Evolutionary conservation across 2,329 filamentous ascomycete genomes (phyloP), one percentile per base, ranked within the genome.

Genomic region (Fusarium lateritium): DNA sequence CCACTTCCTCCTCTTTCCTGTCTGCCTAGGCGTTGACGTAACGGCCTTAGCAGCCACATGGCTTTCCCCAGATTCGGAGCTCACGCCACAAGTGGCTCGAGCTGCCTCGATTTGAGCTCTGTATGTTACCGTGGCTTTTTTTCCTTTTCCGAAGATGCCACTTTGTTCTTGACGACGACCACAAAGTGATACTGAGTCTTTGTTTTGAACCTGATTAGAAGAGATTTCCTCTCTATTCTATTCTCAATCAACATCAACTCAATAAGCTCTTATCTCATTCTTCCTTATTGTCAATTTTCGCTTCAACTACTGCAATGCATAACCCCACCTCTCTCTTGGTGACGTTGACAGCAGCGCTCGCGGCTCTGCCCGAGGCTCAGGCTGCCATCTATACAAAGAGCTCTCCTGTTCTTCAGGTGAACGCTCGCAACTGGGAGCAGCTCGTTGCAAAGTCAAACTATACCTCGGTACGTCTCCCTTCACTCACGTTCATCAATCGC

Each of bases 391-490:
- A 99, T 83, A 83, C 89, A 63, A 97, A 95, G 83, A 92, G 86
- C 78, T 98, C 94, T 3, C 90, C 93, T 14, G 96, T 99, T 43
- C 79, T 98, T 43, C 93, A 97, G 79, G 83, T 98, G 69, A 90
- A 92, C 74, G 86, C 86, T 59, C 92, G 91, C 80, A 92, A 86
- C 75, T 98, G 97, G 80, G 90, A 95, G 77, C 88, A 86, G 67
- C 83, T 97, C 70, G 94, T 99, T 79, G 89, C 92, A 46, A 90
- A 93, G 77, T 97, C 94, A 28, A 98, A 98, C 78, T 86, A 98
- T 80, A 97, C 94, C 42, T 94, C 94, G 53, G 94, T 97, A 87
- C 79, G 91, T 78, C 33, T 36, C 19, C 13, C 33, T 39, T 21
- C 26, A 15, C 28, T 19, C 36, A 28, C 22, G 3, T 5, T 11